Evolutionary conservation across 306 rosid species (phyloP), one percentile per base, ranked within the genome.

Genomic region (Rosa rugosa): DNA sequence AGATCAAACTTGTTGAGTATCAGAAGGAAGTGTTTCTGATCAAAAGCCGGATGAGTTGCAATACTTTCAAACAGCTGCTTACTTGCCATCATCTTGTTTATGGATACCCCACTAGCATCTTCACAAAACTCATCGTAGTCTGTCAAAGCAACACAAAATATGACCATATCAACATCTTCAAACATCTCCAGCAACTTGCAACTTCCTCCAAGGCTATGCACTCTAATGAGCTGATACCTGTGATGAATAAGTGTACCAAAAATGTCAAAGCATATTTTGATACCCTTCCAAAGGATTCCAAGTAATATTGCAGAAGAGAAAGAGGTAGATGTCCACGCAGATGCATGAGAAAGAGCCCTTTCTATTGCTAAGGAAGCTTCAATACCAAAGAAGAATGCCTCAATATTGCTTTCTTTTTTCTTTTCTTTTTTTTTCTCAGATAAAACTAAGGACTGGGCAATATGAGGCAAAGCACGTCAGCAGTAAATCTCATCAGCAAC

Each of bases 181-280:
- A 93, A 93, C 93, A 91, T 91, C 69, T 81, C 82, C 76, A 90
- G 62, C 93, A 88, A 91, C 86, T 86, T 91, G 93, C 90, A 83
- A 75, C 87, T 86, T 72, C 54, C 86, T 83, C 94, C 94, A 0
- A 93, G 86, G 87, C 89, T 88, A 73, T 91, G 87, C 34, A 87
- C 83, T 87, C 97, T 83, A 44, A 83, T 83, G 79, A 93, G 92
- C 66, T 88, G 86, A 80, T 84, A 88, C 81, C 98, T 93, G 77
- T 17, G 66, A 70, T 38, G 25, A 75, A 53, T 31, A n/a, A 20
- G 27, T 23, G 40, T 40, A 69, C 45, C 78, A 41, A 46, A 9
- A 59, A 51, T 57, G 51, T 60, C 31, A 59, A 59, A 42, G 59
- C 51, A 22, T 13, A 73, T 11, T n/a, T 73, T 38, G 36, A 38